Evolutionary conservation across 2,329 filamentous ascomycete genomes (phyloP), one percentile per base, ranked within the genome.

Genomic region (Fusarium lateritium): DNA sequence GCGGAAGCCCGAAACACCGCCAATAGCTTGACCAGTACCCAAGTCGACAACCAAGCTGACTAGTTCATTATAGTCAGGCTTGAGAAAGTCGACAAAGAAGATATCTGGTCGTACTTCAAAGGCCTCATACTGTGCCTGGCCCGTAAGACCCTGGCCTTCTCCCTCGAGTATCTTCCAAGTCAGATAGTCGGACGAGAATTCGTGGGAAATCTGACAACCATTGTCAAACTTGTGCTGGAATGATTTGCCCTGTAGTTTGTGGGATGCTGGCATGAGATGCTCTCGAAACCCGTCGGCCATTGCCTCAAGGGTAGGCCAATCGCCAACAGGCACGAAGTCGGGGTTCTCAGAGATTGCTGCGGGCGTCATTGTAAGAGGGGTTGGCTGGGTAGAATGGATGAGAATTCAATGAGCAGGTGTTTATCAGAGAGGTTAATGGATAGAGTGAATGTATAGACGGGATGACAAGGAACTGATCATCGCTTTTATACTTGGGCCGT

Each of bases 1-100:
- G n/a, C 33, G 28, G 22, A 69, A 69, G 11, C 67, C 62, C 3
- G 67, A 69, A 0, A 66, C 5, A 10, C 42, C 67, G 0, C 42
- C 61, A 0, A 66, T 34, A 2, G 49, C 53, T 13, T 69, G 56
- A 0, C 65, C 65, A 3, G 62, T 66, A 1, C 0, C 19, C 0
- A 36, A 2, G 26, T 70, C 51, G 13, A 56, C 2, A 1, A 69
- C 47, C 19, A 69, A 13, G 6, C 13, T 70, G 46, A 70, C 57
- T 6, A 58, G 42, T 7, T 70, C 62, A 0, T 67, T 36, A 13
- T 70, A 67, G 2, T 19, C 28, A 7, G 67, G 53, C 8, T 70
- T 70, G 36, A 56, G 21, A 13, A 70, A 69, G 21, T 69, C 67
- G 11, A 70, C 34, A 7, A 70, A 59, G 43, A 69, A 69, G 2